Evolutionary conservation across 176 grass and related monocot species (phyloP), one percentile per base, ranked within the genome.

Genomic region (Avena atlantica): DNA sequence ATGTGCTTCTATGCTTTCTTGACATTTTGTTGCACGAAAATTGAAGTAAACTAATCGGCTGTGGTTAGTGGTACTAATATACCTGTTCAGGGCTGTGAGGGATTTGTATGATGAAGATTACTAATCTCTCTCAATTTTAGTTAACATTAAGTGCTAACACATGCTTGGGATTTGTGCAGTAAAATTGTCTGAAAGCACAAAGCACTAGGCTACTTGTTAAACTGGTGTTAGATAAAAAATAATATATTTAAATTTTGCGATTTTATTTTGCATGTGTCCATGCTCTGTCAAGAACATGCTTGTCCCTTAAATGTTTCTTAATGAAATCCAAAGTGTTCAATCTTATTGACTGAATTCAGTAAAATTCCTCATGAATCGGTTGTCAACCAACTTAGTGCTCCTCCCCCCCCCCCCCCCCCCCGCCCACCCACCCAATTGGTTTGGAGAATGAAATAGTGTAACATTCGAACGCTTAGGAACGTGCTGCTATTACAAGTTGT

Each of bases 261-360:
- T 40, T 55, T 37, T 21, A 3, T 50, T 85, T 76, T 23, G 24
- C 47, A 64, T 66, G 27, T 42, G 27, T 67, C 20, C 44, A 82
- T 70, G 80, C 7, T 70, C 60, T 78, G 76, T 67, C 4, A 13
- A 42, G 73, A 65, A 37, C 45, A 76, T 52, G 58, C 27, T 85
- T 65, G 11, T 17, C 58, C 83, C 60, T 77, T 78, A 66, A 78
- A 67, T 9, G 8, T 63, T 78, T 65, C 27, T 59, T 44, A 83
- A 58, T 73, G 37, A 83, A 84, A 74, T 74, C n/a, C 51, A 83
- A 84, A 60, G 14, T 58, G n/a, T 73, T 47, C 10, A 13, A 74
- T 84, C 4, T 60, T 7, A 74, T 59, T 45, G 40, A 47, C 68
- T 20, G 36, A 14, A 84, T 60, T 29, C 36, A 48, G 8, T 47